A percentile compares a stretch with the other conserved stretches of the same genome.
Conservation (phyloP, 257 asterid species). For the Solanum neorickii region DNA sequence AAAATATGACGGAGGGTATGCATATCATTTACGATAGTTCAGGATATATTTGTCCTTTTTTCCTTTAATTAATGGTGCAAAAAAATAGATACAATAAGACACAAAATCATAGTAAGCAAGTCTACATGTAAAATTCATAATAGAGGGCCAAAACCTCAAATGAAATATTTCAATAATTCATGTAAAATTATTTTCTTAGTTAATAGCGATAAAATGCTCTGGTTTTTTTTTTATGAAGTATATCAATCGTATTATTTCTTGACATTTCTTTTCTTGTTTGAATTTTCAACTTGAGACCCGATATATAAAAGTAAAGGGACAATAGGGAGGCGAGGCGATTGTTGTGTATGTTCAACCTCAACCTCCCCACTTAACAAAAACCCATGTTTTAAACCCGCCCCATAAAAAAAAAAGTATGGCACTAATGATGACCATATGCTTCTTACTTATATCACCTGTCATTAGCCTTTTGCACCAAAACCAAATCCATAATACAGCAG, state of each 20-base stretch:
- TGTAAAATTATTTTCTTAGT: not conserved
- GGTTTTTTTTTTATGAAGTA: not conserved
- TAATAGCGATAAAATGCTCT: not conserved
- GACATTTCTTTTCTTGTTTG: no score
- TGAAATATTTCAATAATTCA: not conserved
- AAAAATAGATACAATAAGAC: not conserved
- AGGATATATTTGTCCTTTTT: no score
- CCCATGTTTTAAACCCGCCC: not conserved
- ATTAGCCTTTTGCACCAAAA: not conserved
- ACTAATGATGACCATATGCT: not conserved
- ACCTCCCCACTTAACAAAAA: not conserved
- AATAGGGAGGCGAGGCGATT: accelerated
- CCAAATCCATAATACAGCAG: not conserved
- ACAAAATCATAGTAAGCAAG: not conserved
- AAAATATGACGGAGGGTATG: accelerated
- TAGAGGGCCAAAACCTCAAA: not conserved
- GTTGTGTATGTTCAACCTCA: not conserved
- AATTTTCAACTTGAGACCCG: not conserved
- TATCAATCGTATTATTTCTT: not conserved
- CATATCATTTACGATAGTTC: no score
- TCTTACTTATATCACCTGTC: not conserved
- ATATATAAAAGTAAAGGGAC: not conserved
- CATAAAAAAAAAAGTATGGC: not conserved
- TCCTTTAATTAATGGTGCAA: not conserved
- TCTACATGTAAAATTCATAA: not conserved